A percentile compares a stretch with the other conserved stretches of the same genome.
Conservation (phyloP, 2,329 filamentous ascomycete species). For the Diaporthe citrichinensis region DNA sequence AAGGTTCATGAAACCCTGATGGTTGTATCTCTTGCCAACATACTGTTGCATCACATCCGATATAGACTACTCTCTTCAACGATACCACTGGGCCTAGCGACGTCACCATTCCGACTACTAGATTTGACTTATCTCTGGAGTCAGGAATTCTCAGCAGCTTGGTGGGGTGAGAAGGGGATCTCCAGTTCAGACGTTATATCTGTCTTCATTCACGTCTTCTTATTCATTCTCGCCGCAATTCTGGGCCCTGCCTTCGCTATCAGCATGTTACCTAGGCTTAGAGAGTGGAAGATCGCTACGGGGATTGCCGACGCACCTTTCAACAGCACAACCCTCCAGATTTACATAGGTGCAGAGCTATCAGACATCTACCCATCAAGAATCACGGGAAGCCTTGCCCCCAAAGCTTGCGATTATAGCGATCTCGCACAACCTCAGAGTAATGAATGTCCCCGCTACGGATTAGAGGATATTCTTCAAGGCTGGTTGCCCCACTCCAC, state of each 20-base stretch:
- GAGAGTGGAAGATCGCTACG: neutral
- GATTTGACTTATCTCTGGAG: neutral
- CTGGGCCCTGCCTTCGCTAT: neutral
- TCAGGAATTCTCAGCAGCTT: neutral
- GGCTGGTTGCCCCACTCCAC: no score
- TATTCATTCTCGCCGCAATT: neutral
- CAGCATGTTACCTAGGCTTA: neutral
- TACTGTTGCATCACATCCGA: neutral
- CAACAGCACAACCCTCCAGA: no score
- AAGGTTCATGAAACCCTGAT: neutral
- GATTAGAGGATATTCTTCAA: neutral
- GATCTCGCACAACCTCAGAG: neutral
- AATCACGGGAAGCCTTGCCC: neutral
- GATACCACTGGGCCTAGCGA: neutral
- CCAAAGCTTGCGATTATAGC: neutral
- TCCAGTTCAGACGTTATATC: neutral
- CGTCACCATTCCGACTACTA: neutral
- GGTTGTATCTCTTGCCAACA: neutral
- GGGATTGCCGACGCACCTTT: neutral
- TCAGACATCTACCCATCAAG: neutral
- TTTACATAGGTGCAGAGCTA: neutral
- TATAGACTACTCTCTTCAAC: neutral
- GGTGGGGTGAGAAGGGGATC: neutral
- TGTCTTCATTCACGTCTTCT: neutral
- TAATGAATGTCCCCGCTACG: neutral